Conservation (phyloP, 2,329 filamentous ascomycete genomes). For the Mycosphaerella sp. region DNA sequence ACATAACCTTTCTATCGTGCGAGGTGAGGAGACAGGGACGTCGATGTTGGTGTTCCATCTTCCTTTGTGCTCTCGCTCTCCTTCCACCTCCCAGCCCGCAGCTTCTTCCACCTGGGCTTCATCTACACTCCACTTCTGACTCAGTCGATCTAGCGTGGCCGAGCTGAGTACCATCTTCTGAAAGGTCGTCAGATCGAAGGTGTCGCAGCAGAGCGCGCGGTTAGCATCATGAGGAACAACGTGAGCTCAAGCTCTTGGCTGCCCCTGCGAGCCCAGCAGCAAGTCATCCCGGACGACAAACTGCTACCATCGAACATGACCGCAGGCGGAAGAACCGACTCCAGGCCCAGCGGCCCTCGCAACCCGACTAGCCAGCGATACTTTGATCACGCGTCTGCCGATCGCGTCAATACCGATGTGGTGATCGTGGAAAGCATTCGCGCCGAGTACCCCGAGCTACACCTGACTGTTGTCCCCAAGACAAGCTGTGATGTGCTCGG, state of each 20-base stretch:
- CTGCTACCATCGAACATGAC: constrained; percentile 15
- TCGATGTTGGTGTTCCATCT: neutral
- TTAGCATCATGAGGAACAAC: constrained; percentile 3
- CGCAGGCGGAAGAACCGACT: constrained; percentile 1
- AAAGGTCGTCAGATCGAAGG: too few species aligned
- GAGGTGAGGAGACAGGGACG: too few species aligned
- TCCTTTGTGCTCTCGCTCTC: neutral
- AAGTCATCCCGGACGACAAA: neutral
- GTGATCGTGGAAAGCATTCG: constrained; percentile 42
- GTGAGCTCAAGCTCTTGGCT: neutral
- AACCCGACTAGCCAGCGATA: constrained; percentile 37
- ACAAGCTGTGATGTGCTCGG: constrained; percentile 35
- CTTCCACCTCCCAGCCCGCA: neutral
- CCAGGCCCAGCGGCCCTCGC: constrained; percentile 16
- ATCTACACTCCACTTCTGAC: neutral
- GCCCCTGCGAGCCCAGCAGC: neutral
- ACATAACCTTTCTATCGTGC: too few species aligned
- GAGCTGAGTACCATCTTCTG: neutral
- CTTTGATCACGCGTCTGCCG: constrained; percentile 41
- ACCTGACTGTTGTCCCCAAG: constrained; percentile 38
- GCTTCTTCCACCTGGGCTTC: neutral
- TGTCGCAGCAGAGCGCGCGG: too few species aligned
- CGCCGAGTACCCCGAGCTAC: constrained; percentile 41
- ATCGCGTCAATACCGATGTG: constrained; percentile 40
- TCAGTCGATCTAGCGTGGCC: neutral